Evolutionary conservation across 2,329 filamentous ascomycete species (phyloP), one percentile per base, ranked within the genome.

Genomic region (Simplicillium aogashimaense): DNA sequence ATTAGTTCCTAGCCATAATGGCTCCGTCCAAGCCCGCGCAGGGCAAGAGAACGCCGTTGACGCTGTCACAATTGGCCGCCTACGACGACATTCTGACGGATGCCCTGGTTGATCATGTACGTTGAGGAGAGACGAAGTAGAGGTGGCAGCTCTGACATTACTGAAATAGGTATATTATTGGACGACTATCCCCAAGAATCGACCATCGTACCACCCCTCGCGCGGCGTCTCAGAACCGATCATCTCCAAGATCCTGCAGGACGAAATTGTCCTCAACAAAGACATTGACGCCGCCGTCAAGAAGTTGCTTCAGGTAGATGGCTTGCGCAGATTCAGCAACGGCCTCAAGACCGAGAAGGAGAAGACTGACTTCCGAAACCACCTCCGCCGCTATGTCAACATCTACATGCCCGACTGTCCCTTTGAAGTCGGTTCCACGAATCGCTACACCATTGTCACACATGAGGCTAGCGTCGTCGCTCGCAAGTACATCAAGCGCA

Each of bases 41-140:
- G 32, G 51, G 60, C 14, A 76, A 83, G 62, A 83, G 74, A 66
- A 79, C 83, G 56, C 78, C 79, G 46, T 72, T 98, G 52, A 95
- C 88, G 7, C 71, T 97, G 51, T 80, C 82, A 45, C 89, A 94
- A 69, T 69, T 98, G 53, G 83, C 88, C 28, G 83, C 83, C 37
- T 97, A 97, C 67, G 92, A 98, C 65, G 92, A 98, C 63, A 81
- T 97, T 48, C 71, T 94, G 46, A 98, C 92, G 7, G 92, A 98
- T 73, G 85, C 86, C 50, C 78, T 98, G 39, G 81, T 98, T 45
- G 92, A 98, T 64, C 87, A 90, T 66, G 90, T 95, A 74, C 65
- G 84, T 74, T 16, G 13, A 18, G 8, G 20, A n/a, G 15, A 37
- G 11, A 8, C 20, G 5, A 25, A 25, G 6, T 9, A 6, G 5